These are phyloP conservation scores for Aspergillus sp. DNA, from an alignment of 2,329 filamentous ascomycete species.

Conservation along the genomic window DNA sequence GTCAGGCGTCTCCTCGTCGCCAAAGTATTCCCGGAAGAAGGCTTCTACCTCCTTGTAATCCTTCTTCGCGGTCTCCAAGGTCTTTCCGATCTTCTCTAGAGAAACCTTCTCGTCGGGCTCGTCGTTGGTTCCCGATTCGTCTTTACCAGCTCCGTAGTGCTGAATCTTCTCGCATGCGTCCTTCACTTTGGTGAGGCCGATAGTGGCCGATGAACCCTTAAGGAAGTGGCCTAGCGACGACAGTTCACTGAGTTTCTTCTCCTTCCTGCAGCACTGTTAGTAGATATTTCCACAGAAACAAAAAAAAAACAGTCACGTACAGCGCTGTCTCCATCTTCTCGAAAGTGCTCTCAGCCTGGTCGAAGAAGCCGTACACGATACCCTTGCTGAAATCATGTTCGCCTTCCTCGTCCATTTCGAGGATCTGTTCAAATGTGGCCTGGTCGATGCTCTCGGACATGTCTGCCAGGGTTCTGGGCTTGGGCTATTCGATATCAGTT, in stretches of 20 bases:
- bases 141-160: constrained; percentile 80
- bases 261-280: constrained; percentile 50
- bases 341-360: constrained; percentile 86
- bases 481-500: constrained; percentile 34
- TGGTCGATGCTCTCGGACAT: constrained; percentile 76
- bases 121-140: constrained; percentile 68
- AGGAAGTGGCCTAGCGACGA: constrained; percentile 91
- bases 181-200: constrained; percentile 86
- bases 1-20: constrained; percentile 36
- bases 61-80: constrained; percentile 68
- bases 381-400: constrained; percentile 84
- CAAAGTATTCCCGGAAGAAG: constrained; percentile 70
- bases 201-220: constrained; percentile 93
- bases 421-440: constrained; percentile 85
- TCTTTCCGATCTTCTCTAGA: constrained; percentile 68
- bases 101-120: constrained; percentile 68
- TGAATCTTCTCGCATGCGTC: constrained; percentile 97
- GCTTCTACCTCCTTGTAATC: constrained; percentile 75
- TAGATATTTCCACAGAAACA: not conserved
- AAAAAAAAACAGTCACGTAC: constrained; percentile 56
- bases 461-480: constrained; percentile 52
- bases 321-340: constrained; percentile 75
- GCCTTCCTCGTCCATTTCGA: constrained; percentile 96
- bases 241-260: constrained; percentile 69
- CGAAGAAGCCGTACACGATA: constrained; percentile 90